Conservation (phyloP, 768 basidiomycete species). For the Megacollybia marginata region DNA sequence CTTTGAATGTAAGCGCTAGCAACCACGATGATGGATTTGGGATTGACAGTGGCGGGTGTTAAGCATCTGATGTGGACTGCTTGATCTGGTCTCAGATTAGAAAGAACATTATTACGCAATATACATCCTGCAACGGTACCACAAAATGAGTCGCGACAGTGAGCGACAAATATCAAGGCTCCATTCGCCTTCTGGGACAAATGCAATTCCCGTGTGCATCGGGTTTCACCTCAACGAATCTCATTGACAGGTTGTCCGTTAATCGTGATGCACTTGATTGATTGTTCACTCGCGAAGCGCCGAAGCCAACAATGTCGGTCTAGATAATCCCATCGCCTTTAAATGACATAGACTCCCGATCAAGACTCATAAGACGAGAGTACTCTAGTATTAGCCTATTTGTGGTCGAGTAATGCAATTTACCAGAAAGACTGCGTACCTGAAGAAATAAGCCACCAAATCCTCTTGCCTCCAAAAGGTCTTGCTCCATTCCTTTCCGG, state of each 20-base stretch:
- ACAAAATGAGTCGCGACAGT: conserved; percentile 11
- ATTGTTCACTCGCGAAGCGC: not conserved
- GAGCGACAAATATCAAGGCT: conserved; percentile 7
- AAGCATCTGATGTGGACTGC: not conserved
- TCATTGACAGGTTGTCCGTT: conserved; percentile 15
- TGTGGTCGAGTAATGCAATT: not conserved
- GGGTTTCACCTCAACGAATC: conserved; percentile 8
- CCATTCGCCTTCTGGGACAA: conserved; percentile 12
- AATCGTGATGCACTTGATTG: not conserved
- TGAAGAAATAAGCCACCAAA: conserved; percentile 43
- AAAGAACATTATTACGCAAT: not conserved
- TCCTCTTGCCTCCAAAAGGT: conserved; percentile 48
- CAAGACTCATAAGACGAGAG: conserved; percentile 35
- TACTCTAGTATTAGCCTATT: conserved; percentile 41
- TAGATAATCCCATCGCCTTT: not conserved
- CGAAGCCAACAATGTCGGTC: not conserved
- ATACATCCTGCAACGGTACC: conserved; percentile 8
- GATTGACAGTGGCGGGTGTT: not conserved
- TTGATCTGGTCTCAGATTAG: not conserved
- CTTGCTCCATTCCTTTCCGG: conserved; percentile 44
- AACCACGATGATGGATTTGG: not conserved
- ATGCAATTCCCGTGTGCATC: conserved; percentile 14
- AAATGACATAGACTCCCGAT: conserved; percentile 30
- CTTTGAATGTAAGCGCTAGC: too few species aligned
- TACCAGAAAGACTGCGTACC: conserved; percentile 22